Base-by-base conservation (phyloP, 2,329 filamentous ascomycete species). In the Fusarium metavorans region DNA sequence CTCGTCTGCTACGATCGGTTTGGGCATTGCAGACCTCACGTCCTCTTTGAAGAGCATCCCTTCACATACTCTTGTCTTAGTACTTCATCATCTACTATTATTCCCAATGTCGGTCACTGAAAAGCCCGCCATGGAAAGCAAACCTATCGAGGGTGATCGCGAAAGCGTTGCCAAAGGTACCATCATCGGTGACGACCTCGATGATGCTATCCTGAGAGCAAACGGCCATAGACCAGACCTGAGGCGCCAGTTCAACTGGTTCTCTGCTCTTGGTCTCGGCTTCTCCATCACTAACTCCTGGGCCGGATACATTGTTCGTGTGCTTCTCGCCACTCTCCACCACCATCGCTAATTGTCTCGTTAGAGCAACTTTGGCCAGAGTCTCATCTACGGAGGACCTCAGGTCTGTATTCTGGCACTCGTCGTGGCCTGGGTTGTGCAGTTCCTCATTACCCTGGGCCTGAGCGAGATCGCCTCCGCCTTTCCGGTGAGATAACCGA, bases 211-310 rank as follows among this genome's bases (percentile, higher is more conserved):
- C 34, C 66, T 71, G 16, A 11, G 61, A 18, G 68, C 68, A 35
- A 68, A 71, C 20, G 68, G 68, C 6, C 68, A 71, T n/a, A 52
- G 39, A 14, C 34, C 68, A 6, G 68, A 57, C 6, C 27, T 71
- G 39, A 68, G 50, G 41, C 68, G 68, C 8, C 66, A 68, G 56
- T 71, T 71, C 66, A 65, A 59, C 58, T 71, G 66, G 68, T 23
- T 71, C 18, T 65, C 66, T 8, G 66, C 68, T 5, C 61, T 71
- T 5, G 62, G 66, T 16, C 68, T 71, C 3, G 68, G 66, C 2
- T 71, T 71, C 13, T 62, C 61, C 35, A 71, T 71, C 48, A 71
- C 68, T 14, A 71, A 71, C 50, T 71, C 68, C 2, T 68, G 68
- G 57, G 61, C 59, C 14, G 68, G 68, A 62, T 71, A 71, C 20